Evolutionary conservation across 805 yeast genomes (phyloP), one percentile per base, ranked within the genome.

Genomic region (Kluyveromyces dobzhanskii): DNA sequence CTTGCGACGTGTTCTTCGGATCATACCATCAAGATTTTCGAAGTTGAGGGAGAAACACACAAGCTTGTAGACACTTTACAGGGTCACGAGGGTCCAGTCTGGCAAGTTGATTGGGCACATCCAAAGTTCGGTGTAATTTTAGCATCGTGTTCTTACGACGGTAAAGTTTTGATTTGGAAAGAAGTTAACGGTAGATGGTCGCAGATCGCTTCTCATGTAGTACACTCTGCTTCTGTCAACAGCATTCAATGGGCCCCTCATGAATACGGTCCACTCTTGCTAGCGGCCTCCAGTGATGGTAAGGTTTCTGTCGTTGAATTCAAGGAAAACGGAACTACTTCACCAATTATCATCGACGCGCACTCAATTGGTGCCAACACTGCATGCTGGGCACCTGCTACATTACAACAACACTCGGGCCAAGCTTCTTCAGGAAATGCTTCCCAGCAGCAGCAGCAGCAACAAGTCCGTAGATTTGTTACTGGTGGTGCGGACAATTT

Each of bases 41-140:
- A 88, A 49, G 79, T 90, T 32, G 90, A 85, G 36, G 92, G 90
- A 28, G 94, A 85, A 33, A 75, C 70, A 53, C 90, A 86, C 61
- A 81, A 73, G 56, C 69, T 87, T 37, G 71, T 82, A 14, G 96
- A 87, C 49, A 88, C 97, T 1, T 68, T 92, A 46, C 70, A 75
- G 35, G 97, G 94, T 28, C 98, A 92, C 62, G 96, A 87, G 46
- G 98, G 97, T 25, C 97, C 98, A 10, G 97, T 92, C 35, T 92
- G 98, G 98, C 95, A 90, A 65, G 94, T 87, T 16, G 77, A 85
- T 39, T 92, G 98, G 98, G 97, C 97, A 3, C 98, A 92, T 59
- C 98, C 98, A 24, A 90, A 90, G 61, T 92, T 90, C 57, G 98
- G 98, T 29, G 81, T 86, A 11, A 85, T 90, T 46, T 70, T 92